phyloP scores from a whole-genome alignment of 2,329 filamentous ascomycete genomes.

The Ploettnerulaceae sp. region DNA sequence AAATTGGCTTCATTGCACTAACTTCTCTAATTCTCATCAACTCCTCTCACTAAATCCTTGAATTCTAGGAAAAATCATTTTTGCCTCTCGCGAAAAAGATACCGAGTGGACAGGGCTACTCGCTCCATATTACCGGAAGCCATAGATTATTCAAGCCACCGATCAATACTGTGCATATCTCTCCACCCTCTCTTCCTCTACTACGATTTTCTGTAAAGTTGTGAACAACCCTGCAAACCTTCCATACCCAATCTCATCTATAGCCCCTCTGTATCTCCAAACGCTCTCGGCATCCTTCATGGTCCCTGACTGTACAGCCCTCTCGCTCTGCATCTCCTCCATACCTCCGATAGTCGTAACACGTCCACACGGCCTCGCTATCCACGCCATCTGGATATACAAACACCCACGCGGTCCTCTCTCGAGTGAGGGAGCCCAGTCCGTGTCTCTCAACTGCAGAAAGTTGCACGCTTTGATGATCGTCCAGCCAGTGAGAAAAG shows the following conservation, averaged over 20 bases:
- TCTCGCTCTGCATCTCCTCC: background rate
- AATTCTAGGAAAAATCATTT: too few relatives aligned
- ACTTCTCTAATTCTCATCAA: too few relatives aligned
- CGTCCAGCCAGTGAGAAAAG: constrained; percentile 10
- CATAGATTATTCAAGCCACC: too few relatives aligned
- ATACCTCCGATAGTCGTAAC: too few relatives aligned
- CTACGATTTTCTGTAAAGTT: constrained; percentile 11
- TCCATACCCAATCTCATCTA: constrained; percentile 1
- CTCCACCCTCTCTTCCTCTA: background rate
- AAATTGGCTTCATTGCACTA: too few relatives aligned
- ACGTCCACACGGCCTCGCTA: constrained; percentile 20
- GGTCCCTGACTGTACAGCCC: background rate
- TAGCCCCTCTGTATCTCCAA: background rate
- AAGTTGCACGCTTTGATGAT: constrained; percentile 10
- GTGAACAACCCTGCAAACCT: constrained; percentile 23
- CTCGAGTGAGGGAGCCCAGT: constrained; percentile 9
- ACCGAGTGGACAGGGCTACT: too few relatives aligned
- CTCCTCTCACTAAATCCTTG: too few relatives aligned
- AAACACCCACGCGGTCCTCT: background rate
- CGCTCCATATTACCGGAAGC: too few relatives aligned
- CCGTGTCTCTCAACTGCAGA: constrained; percentile 9
- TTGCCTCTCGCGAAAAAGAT: too few relatives aligned
- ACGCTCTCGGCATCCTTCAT: background rate
- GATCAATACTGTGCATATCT: too few relatives aligned
- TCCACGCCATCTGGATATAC: constrained; percentile 21